phyloP scores from a whole-genome alignment of 2,329 filamentous ascomycete genomes.

The Cucurbitaria berberidis region DNA sequence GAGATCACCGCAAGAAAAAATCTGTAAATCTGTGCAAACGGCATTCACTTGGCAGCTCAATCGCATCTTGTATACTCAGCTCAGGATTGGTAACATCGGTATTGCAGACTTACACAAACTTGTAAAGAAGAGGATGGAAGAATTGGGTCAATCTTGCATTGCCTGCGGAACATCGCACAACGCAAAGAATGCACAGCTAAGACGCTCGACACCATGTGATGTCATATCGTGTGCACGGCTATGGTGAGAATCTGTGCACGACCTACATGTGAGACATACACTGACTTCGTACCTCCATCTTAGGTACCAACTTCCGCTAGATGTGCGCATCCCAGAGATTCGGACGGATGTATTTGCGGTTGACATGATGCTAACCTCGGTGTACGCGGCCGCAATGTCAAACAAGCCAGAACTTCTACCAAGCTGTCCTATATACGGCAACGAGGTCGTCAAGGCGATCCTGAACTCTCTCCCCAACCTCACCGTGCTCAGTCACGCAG shows the following conservation, averaged over 20 bases:
- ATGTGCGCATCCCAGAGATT: constrained; percentile 41
- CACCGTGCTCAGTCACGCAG: constrained; percentile 20
- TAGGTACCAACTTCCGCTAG: constrained; percentile 23
- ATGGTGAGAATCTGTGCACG: constrained; percentile 15
- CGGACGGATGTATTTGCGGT: constrained; percentile 36
- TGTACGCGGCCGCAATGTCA: constrained; percentile 35
- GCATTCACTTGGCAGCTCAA: constrained; percentile 36
- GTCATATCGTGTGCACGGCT: constrained; percentile 22
- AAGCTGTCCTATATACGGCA: constrained; percentile 29
- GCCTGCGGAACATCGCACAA: constrained; percentile 32
- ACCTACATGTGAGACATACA: not conserved
- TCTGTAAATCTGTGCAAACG: constrained; percentile 25
- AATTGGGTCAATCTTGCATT: constrained; percentile 27
- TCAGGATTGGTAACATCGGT: constrained; percentile 4
- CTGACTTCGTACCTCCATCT: not conserved
- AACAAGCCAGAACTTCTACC: constrained; percentile 32
- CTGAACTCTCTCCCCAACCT: constrained; percentile 38
- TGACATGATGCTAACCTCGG: constrained; percentile 35
- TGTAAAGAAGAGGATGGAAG: constrained; percentile 13
- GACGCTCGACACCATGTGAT: constrained; percentile 34
- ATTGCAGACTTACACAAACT: constrained; percentile 26
- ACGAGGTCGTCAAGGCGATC: constrained; percentile 18
- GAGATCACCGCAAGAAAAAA: constrained; percentile 17
- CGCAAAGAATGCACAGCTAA: constrained; percentile 15
- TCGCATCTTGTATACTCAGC: constrained; percentile 22